Percentiles rank a stretch among this genome's conserved stretches.
Evolutionary conservation across 306 rosid species (phyloP).

Genomic region (Inga oerstediana): DNA sequence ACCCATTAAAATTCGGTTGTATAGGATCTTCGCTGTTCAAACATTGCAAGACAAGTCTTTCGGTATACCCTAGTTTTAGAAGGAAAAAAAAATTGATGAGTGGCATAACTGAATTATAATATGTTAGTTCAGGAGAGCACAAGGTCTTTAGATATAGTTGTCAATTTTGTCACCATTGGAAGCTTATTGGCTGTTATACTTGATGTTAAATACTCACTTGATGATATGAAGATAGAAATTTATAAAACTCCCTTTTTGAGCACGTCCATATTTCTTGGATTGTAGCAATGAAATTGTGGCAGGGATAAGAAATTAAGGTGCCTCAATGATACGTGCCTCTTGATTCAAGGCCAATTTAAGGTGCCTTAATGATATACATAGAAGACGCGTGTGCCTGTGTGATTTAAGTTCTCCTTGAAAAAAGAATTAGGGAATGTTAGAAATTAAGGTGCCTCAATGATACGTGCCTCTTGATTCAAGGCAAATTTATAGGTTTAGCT

Average conservation of each 20-base stretch:
- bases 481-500: no score
- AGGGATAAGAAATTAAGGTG: no score
- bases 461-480: no score
- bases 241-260: not conserved
- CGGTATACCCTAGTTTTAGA: constrained; percentile 33
- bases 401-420: no score
- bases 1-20: constrained; percentile 30
- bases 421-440: no score
- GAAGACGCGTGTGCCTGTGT: no score
- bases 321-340: no score
- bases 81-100: constrained; percentile 34
- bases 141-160: constrained; percentile 27
- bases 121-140: constrained; percentile 37
- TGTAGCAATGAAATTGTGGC: constrained; percentile 19
- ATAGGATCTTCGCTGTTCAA: constrained; percentile 35
- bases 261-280: constrained; percentile 23
- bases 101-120: constrained; percentile 36
- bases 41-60: constrained; percentile 47
- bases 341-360: no score
- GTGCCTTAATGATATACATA: no score
- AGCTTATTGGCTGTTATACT: not conserved
- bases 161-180: constrained; percentile 45
- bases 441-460: no score
- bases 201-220: constrained; percentile 23
- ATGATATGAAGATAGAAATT: constrained; percentile 29